Percentiles rank a stretch among this genome's conserved stretches.
These are phyloP conservation scores for Ambispora gerdemannii DNA, from an alignment of 192 early-diverging fungal species.

Conservation along the genomic window DNA sequence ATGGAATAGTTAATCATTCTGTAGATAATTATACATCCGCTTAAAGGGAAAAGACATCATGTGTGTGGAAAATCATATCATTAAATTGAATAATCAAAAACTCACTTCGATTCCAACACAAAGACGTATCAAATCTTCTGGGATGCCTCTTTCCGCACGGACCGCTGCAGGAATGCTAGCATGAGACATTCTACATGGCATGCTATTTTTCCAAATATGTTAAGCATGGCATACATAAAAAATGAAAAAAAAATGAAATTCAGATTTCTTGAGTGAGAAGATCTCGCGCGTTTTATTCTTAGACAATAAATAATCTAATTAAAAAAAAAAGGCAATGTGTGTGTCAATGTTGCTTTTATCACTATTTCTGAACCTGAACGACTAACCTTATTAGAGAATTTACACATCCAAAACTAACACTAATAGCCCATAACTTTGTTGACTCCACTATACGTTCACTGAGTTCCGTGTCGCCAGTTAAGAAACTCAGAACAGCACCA, in stretches of 20 bases:
- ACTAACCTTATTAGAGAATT: constrained; percentile 92
- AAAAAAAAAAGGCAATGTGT: no score
- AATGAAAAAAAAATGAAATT: no score
- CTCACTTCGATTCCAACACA: constrained; percentile 88
- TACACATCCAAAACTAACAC: constrained; percentile 97
- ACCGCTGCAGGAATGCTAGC: constrained; percentile 91
- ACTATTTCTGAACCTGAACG: no score
- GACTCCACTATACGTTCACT: constrained; percentile 81
- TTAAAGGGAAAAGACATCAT: no score
- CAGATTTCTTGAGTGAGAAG: no score
- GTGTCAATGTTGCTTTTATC: no score
- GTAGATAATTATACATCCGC: no score
- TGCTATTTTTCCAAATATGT: constrained; percentile 52
- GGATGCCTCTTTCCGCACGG: constrained; percentile 78
- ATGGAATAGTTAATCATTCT: neutral
- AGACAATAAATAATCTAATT: no score
- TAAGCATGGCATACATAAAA: no score
- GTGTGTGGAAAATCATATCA: neutral
- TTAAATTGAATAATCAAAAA: neutral
- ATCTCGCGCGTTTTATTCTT: no score
- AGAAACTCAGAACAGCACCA: constrained; percentile 94
- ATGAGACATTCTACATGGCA: constrained; percentile 98
- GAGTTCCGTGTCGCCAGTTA: constrained; percentile 79
- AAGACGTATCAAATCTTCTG: constrained; percentile 96
- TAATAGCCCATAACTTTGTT: constrained; percentile 83